These are phyloP conservation scores for Teunomyces atbi DNA, from an alignment of 805 yeast species.

Conservation along the genomic window DNA sequence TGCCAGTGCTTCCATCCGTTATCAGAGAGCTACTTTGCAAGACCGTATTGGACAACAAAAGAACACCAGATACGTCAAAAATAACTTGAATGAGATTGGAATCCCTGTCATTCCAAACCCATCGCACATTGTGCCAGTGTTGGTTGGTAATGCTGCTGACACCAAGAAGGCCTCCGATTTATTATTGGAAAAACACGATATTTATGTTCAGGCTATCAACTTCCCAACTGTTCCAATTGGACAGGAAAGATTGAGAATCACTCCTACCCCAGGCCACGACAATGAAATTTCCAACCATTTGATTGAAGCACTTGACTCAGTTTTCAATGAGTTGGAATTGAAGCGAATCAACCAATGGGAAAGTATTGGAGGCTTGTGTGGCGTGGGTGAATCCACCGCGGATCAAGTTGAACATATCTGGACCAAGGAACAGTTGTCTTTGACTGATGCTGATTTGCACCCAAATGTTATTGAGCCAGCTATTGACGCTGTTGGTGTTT, in stretches of 20 bases:
- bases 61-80: conserved; percentile 82
- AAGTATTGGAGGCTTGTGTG: conserved; percentile 81
- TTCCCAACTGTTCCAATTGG: conserved; percentile 98
- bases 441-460: conserved; percentile 63
- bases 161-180: conserved; percentile 91
- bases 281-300: conserved; percentile 72
- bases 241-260: conserved; percentile 90
- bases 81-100: conserved; percentile 63
- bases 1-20: conserved; percentile 80
- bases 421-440: conserved; percentile 76
- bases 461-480: conserved; percentile 64
- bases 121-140: conserved; percentile 92
- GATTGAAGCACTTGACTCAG: conserved; percentile 74
- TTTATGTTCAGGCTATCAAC: conserved; percentile 97
- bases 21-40: conserved; percentile 71
- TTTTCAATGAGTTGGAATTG: conserved; percentile 72
- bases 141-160: conserved; percentile 90
- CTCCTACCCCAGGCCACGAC: conserved; percentile 98
- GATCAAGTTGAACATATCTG: conserved; percentile 66
- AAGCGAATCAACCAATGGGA: conserved; percentile 79
- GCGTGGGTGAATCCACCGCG: conserved; percentile 66
- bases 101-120: conserved; percentile 98
- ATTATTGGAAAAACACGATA: conserved; percentile 76
- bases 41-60: conserved; percentile 84
- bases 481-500: conserved; percentile 61